phyloP scores from a whole-genome alignment of 2,329 filamentous ascomycete genomes.

The Lizonia empirigonia region DNA sequence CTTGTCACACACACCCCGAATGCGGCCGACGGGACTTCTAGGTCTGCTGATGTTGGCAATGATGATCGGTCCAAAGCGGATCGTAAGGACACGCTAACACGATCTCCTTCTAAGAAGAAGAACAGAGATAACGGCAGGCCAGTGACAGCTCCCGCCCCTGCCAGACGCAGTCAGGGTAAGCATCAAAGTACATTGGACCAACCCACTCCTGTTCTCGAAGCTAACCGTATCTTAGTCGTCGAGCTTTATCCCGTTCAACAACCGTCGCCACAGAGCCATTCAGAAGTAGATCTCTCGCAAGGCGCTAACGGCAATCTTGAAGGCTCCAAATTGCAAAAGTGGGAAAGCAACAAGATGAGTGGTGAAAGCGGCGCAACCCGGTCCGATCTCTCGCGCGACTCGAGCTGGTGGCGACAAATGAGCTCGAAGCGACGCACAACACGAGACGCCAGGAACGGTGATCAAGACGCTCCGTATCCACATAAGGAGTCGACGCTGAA shows the following conservation, averaged over 20 bases:
- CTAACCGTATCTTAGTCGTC: conserved; percentile 27
- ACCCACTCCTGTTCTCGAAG: not conserved
- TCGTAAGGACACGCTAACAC: conserved; percentile 40
- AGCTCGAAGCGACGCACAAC: conserved; percentile 35
- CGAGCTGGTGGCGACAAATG: conserved; percentile 46
- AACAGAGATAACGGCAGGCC: conserved; percentile 36
- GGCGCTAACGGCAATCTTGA: conserved; percentile 41
- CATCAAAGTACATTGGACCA: conserved; percentile 10
- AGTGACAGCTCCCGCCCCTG: conserved; percentile 45
- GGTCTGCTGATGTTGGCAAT: conserved; percentile 20
- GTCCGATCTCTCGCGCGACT: conserved; percentile 41
- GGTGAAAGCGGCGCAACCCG: conserved; percentile 38
- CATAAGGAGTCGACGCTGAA: conserved; percentile 36
- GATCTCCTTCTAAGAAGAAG: conserved; percentile 28
- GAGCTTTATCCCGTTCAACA: conserved; percentile 40
- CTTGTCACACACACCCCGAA: conserved; percentile 47
- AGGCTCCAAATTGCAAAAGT: conserved; percentile 38
- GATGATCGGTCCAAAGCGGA: conserved; percentile 29
- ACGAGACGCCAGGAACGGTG: conserved; percentile 39
- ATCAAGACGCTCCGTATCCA: conserved; percentile 29
- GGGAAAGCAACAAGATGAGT: conserved; percentile 41
- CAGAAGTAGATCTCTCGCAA: conserved; percentile 42
- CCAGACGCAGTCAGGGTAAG: conserved; percentile 45
- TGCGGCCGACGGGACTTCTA: conserved; percentile 29
- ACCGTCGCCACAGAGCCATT: conserved; percentile 41